Evolutionary conservation across 2,329 filamentous ascomycete species (phyloP).

Genomic region (Fonsecaea nubica): DNA sequence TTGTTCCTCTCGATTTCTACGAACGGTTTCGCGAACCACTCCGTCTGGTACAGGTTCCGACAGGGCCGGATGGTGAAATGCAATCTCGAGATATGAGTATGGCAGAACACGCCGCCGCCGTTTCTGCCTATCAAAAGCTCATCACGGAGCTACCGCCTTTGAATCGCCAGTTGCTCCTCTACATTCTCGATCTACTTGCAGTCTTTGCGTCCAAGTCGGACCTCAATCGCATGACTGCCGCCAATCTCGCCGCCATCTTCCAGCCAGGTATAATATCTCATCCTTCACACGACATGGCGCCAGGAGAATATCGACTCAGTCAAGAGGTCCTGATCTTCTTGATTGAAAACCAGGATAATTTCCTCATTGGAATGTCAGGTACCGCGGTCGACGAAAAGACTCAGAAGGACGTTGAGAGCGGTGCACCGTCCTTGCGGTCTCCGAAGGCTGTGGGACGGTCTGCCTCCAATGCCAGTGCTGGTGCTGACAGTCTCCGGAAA

Average conservation of each 20-base stretch:
- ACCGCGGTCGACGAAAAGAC: slow-evolving; percentile 92
- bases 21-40: slow-evolving; percentile 88
- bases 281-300: slow-evolving; percentile 92
- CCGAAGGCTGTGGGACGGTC: slow-evolving; percentile 72
- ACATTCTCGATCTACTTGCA: slow-evolving; percentile 92
- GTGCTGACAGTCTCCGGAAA: slow-evolving; percentile 82
- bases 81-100: slow-evolving; percentile 66
- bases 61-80: slow-evolving; percentile 71
- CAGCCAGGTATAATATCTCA: slow-evolving; percentile 96
- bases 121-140: slow-evolving; percentile 81
- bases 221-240: slow-evolving; percentile 94
- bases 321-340: slow-evolving; percentile 97
- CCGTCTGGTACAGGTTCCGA: slow-evolving; percentile 70
- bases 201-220: slow-evolving; percentile 98
- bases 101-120: slow-evolving; percentile 73
- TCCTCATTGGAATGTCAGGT: slow-evolving; percentile 97
- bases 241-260: slow-evolving; percentile 95
- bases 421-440: slow-evolving; percentile 57
- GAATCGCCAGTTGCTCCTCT: slow-evolving; percentile 90
- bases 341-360: slow-evolving; percentile 98
- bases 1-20: slow-evolving; percentile 93
- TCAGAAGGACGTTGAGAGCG: slow-evolving; percentile 72
- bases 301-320: slow-evolving; percentile 89
- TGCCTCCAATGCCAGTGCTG: slow-evolving; percentile 85
- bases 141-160: slow-evolving; percentile 92